Evolutionary conservation across 2,329 filamentous ascomycete species (phyloP).

Genomic region (Celoporthe dispersa): DNA sequence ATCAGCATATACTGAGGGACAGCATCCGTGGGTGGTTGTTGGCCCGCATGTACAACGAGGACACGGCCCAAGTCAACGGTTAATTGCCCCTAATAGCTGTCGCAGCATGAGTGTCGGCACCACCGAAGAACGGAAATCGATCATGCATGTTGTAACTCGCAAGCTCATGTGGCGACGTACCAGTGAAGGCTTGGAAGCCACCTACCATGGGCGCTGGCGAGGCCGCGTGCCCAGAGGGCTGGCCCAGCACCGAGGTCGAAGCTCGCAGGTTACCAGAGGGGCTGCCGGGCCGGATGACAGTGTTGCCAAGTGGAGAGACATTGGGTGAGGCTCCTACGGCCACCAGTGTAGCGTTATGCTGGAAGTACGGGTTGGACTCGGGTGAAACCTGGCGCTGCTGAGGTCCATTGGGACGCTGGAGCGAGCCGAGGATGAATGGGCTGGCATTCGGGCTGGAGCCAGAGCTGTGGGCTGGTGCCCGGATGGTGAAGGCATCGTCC

Average conservation of each 20-base stretch:
- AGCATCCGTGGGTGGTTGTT: not conserved
- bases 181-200: constrained; percentile 51
- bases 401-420: constrained; percentile 42
- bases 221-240: constrained; percentile 43
- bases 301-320: constrained; percentile 40
- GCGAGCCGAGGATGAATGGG: constrained; percentile 39
- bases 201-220: constrained; percentile 52
- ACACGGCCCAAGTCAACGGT: constrained; percentile 21
- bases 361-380: constrained; percentile 43
- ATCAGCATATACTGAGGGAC: constrained; percentile 9
- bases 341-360: constrained; percentile 36
- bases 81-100: constrained; percentile 51
- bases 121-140: constrained; percentile 52
- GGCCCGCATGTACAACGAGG: constrained; percentile 11
- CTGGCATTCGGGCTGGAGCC: constrained; percentile 44
- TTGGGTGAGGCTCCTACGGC: constrained; percentile 41
- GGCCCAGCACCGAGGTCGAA: constrained; percentile 35
- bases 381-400: constrained; percentile 49
- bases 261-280: constrained; percentile 36
- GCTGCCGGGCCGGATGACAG: constrained; percentile 38
- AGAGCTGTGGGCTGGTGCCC: constrained; percentile 40
- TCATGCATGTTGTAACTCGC: constrained; percentile 47
- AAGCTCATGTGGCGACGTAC: constrained; percentile 49
- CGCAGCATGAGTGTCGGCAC: constrained; percentile 52
- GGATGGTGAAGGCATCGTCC: constrained; percentile 41